These are phyloP conservation scores for Radiomyces spectabilis DNA, from an alignment of 192 early-diverging fungal genomes.

Conservation along the genomic window DNA sequence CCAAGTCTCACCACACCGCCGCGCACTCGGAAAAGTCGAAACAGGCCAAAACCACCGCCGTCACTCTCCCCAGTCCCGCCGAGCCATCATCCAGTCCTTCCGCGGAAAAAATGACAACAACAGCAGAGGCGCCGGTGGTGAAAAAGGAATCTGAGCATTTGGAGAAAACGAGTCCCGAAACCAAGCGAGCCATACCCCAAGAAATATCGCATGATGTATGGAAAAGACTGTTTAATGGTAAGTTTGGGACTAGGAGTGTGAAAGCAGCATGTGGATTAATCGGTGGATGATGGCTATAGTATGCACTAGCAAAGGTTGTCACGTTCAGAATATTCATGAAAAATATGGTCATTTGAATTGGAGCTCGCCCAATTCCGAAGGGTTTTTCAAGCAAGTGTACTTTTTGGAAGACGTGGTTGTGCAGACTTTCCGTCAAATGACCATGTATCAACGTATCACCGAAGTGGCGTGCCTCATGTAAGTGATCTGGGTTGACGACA, in stretches of 20 bases:
- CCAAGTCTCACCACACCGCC: background rate
- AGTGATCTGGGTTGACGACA: slow-evolving; percentile 8
- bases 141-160: slow-evolving; percentile 4
- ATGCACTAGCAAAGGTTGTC: slow-evolving; percentile 8
- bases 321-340: slow-evolving; percentile 5
- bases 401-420: slow-evolving; percentile 46
- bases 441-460: slow-evolving; percentile 45
- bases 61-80: too few species aligned
- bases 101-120: too few species aligned
- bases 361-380: slow-evolving; percentile 38
- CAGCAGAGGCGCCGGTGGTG: slow-evolving; percentile 5
- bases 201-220: slow-evolving; percentile 20
- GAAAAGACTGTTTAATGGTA: slow-evolving; percentile 21
- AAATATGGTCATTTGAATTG: slow-evolving; percentile 19
- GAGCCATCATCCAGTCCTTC: too few species aligned
- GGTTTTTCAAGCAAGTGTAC: slow-evolving; percentile 51
- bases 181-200: background rate
- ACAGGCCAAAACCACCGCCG: too few species aligned
- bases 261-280: too few species aligned
- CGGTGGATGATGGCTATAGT: too few species aligned
- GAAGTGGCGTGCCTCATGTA: slow-evolving; percentile 52
- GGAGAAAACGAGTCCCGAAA: background rate
- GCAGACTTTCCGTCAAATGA: slow-evolving; percentile 53
- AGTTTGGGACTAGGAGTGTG: too few species aligned
- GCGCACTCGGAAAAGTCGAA: too few species aligned